These are phyloP conservation scores for Cyphellophora europaea DNA, from an alignment of 2,329 filamentous ascomycete species.

Conservation along the genomic window DNA sequence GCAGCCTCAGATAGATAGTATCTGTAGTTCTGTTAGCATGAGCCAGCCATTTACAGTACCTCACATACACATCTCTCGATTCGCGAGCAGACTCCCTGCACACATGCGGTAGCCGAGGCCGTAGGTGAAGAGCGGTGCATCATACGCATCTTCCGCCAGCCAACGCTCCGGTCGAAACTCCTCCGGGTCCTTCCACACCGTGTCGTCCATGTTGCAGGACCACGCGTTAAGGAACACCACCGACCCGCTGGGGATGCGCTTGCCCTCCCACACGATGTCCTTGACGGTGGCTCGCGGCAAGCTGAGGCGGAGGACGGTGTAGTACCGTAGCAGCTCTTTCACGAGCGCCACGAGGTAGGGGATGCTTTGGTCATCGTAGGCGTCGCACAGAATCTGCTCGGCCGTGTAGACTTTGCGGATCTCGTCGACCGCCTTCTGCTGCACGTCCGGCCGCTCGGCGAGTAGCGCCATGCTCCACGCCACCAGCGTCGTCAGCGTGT, in stretches of 20 bases:
- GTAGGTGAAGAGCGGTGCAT: slow-evolving; percentile 56
- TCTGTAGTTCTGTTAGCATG: slow-evolving; percentile 59
- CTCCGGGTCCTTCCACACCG: slow-evolving; percentile 49
- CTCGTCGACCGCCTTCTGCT: slow-evolving; percentile 48
- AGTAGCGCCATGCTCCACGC: slow-evolving; percentile 57
- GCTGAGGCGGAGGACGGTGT: slow-evolving; percentile 53
- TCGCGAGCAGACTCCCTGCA: slow-evolving; percentile 53
- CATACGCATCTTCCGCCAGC: slow-evolving; percentile 47
- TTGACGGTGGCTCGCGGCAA: slow-evolving; percentile 53
- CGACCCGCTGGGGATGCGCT: slow-evolving; percentile 51
- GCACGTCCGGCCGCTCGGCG: slow-evolving; percentile 51
- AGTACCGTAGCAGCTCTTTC: slow-evolving; percentile 53
- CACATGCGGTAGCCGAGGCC: slow-evolving; percentile 61
- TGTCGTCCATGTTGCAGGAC: slow-evolving; percentile 58
- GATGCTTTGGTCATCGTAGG: slow-evolving; percentile 55
- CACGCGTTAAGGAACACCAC: slow-evolving; percentile 59
- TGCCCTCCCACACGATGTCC: slow-evolving; percentile 49
- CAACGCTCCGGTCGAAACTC: slow-evolving; percentile 54
- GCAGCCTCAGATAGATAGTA: slow-evolving; percentile 51
- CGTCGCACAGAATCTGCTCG: slow-evolving; percentile 45
- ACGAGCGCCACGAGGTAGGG: slow-evolving; percentile 55
- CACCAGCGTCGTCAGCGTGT: slow-evolving; percentile 57
- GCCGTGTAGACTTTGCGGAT: slow-evolving; percentile 46
- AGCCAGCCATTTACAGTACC: no score
- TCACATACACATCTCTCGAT: no score